A percentile compares a stretch with the other conserved stretches of the same genome.
phyloP scores from a whole-genome alignment of 345 rosid species.

The Eucalyptus sp. region DNA sequence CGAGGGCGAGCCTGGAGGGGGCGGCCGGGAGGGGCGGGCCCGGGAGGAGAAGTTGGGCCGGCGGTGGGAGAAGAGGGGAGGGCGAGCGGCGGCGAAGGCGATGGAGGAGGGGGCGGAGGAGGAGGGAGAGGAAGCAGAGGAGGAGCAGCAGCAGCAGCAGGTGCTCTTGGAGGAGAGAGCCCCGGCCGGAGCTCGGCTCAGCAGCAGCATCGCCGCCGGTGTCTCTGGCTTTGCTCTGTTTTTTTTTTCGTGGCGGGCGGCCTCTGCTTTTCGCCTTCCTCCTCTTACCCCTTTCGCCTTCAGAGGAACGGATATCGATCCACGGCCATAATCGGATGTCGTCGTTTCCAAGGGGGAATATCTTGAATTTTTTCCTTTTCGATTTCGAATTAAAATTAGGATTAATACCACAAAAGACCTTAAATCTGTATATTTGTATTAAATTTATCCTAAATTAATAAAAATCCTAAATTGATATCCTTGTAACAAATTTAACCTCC shows the following conservation, averaged over 20 bases:
- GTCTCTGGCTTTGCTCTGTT: neutral
- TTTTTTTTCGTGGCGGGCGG: neutral
- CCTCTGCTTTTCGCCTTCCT: neutral
- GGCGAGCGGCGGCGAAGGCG: constrained; percentile 16
- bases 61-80: constrained; percentile 10
- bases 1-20: constrained; percentile 21
- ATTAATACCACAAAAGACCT: neutral
- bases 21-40: neutral
- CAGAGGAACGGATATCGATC: neutral
- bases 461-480: fast-evolving
- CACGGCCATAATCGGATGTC: neutral
- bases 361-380: neutral
- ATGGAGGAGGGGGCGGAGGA: constrained; percentile 3
- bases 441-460: too few relatives aligned
- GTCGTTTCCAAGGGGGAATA: neutral
- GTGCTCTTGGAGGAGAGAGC: constrained; percentile 27
- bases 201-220: constrained; percentile 21
- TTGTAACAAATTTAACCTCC: fast-evolving
- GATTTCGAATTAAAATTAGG: neutral
- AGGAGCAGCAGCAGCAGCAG: neutral
- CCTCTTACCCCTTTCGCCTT: neutral
- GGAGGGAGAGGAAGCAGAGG: neutral
- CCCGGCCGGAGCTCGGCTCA: constrained; percentile 39
- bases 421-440: fast-evolving
- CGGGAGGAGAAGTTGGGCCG: constrained; percentile 7